Conservation (phyloP, 1,284 basidiomycete species). For the Apiotrichum gracile region DNA sequence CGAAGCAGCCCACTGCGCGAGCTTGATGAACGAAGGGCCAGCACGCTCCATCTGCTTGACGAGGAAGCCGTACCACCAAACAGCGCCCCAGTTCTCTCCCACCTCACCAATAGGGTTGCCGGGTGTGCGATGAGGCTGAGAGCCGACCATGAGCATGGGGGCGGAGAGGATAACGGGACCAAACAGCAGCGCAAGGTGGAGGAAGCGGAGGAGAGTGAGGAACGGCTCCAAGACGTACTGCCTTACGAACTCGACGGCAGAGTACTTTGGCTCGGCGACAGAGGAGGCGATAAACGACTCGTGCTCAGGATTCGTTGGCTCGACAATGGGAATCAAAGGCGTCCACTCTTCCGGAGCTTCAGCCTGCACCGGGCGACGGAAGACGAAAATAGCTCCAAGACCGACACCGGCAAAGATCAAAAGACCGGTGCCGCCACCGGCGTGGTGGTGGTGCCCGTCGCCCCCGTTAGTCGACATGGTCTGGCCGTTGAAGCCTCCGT, state of each 20-base stretch:
- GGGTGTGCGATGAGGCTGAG: slow-evolving; percentile 38
- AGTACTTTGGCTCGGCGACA: slow-evolving; percentile 12
- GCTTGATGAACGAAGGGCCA: slow-evolving; percentile 97
- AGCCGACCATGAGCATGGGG: slow-evolving; percentile 80
- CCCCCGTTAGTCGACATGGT: background rate
- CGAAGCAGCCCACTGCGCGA: slow-evolving; percentile 98
- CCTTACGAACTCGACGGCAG: slow-evolving; percentile 19
- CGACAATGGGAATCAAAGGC: slow-evolving; percentile 16
- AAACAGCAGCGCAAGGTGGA: slow-evolving; percentile 78
- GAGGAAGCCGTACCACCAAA: slow-evolving; percentile 93
- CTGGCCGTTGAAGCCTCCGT: background rate
- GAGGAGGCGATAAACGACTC: slow-evolving; percentile 17
- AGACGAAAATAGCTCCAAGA: slow-evolving; percentile 20
- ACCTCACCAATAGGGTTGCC: slow-evolving; percentile 47
- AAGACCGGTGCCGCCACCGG: slow-evolving; percentile 20
- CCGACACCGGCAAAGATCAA: slow-evolving; percentile 26
- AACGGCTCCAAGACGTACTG: slow-evolving; percentile 73
- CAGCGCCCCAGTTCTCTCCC: slow-evolving; percentile 74
- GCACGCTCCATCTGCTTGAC: slow-evolving; percentile 87
- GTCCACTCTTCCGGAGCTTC: background rate
- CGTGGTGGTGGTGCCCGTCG: background rate
- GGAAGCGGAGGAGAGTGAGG: slow-evolving; percentile 73
- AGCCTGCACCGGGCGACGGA: slow-evolving; percentile 12
- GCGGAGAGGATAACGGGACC: slow-evolving; percentile 75
- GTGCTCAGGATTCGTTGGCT: slow-evolving; percentile 2